Evolutionary conservation across 768 basidiomycete genomes (phyloP).

Genomic region (Hericium coralloides): DNA sequence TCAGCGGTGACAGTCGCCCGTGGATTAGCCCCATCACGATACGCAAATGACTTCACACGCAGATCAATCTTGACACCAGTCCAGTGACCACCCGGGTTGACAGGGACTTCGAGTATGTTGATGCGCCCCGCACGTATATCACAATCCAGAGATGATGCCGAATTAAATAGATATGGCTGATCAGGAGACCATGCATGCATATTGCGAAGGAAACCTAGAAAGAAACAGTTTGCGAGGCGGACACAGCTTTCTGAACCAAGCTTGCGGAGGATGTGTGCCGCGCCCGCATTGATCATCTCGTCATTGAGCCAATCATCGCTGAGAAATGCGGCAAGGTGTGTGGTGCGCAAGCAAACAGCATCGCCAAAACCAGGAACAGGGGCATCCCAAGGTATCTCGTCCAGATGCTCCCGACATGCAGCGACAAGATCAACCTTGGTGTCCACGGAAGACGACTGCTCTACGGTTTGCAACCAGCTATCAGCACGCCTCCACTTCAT

Average conservation of each 20-base stretch:
- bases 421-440: background rate
- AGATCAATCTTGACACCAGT: conserved; percentile 2
- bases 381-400: background rate
- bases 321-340: background rate
- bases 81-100: conserved; percentile 4
- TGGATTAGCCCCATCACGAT: conserved; percentile 3
- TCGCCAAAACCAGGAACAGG: background rate
- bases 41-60: background rate
- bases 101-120: background rate
- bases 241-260: background rate
- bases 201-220: background rate
- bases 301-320: conserved; percentile 4
- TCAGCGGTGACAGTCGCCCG: background rate
- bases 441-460: too few species aligned
- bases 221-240: background rate
- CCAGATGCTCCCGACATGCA: background rate
- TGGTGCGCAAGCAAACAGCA: background rate
- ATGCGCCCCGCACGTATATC: background rate
- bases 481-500: too few species aligned
- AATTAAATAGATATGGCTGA: background rate
- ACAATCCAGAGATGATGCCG: background rate
- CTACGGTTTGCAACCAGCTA: too few species aligned
- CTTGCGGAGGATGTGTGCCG: background rate
- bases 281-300: conserved; percentile 5
- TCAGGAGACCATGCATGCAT: too few species aligned